Evolutionary conservation across 768 basidiomycete species (phyloP).

Genomic region (Naganishia onofrii): DNA sequence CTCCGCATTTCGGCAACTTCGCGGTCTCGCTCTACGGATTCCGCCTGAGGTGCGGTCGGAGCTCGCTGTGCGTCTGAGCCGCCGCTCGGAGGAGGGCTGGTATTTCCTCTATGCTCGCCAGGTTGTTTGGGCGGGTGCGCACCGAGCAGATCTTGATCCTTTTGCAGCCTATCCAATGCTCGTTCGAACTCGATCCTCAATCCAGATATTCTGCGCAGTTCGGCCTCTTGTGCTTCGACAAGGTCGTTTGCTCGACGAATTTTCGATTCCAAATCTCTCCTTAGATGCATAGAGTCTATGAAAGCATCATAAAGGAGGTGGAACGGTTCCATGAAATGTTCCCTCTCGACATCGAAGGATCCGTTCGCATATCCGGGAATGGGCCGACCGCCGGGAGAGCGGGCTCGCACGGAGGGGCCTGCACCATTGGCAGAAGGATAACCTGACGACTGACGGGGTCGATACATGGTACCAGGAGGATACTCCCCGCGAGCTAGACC

Average conservation of each 20-base stretch:
- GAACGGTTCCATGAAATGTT: constrained; percentile 29
- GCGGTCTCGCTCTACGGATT: background rate
- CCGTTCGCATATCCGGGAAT: background rate
- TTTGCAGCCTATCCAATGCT: constrained; percentile 15
- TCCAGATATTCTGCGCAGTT: constrained; percentile 23
- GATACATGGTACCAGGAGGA: constrained; percentile 16
- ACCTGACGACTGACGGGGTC: background rate
- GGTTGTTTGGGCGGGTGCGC: background rate
- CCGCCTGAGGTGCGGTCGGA: background rate
- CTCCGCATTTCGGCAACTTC: background rate
- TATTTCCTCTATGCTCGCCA: background rate
- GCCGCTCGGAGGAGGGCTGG: constrained; percentile 11
- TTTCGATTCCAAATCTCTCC: constrained; percentile 27
- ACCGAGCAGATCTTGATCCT: constrained; percentile 4
- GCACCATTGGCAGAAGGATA: background rate
- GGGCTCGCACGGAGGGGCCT: background rate
- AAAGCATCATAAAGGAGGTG: constrained; percentile 31
- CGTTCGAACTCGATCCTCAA: constrained; percentile 24
- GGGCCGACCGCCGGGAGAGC: too few relatives aligned
- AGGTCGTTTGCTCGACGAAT: constrained; percentile 33
- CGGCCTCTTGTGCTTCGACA: constrained; percentile 29
- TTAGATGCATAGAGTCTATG: constrained; percentile 29
- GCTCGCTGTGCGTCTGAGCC: background rate
- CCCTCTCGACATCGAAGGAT: constrained; percentile 9
- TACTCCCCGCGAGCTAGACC: constrained; percentile 9